phyloP scores from a whole-genome alignment of 176 grass and related monocot species.

The Zizania latifolia region DNA sequence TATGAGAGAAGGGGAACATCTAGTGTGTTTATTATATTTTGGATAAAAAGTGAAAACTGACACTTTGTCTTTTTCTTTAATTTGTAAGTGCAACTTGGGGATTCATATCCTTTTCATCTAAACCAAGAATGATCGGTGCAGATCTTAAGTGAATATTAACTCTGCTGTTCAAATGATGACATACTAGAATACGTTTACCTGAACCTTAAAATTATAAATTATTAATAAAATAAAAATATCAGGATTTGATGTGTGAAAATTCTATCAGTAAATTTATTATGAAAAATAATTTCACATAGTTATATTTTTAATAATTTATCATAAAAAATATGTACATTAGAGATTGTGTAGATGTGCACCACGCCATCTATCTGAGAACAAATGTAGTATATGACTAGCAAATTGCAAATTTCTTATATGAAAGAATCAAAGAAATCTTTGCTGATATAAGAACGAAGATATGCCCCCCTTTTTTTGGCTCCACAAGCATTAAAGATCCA shows the following conservation, averaged over 20 bases:
- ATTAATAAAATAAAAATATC: too few relatives aligned
- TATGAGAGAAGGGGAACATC: background rate
- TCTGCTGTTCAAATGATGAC: too few relatives aligned
- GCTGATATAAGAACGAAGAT: background rate
- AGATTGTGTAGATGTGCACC: too few relatives aligned
- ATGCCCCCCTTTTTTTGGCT: background rate
- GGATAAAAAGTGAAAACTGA: background rate
- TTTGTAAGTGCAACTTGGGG: background rate
- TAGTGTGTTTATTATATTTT: background rate
- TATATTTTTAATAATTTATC: too few relatives aligned
- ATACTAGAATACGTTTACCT: too few relatives aligned
- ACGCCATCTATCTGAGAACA: too few relatives aligned
- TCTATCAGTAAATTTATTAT: too few relatives aligned
- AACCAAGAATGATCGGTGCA: slow-evolving; percentile 2
- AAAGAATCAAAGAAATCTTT: slow-evolving; percentile 3
- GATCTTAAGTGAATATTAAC: background rate
- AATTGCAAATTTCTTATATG: background rate
- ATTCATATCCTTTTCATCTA: background rate
- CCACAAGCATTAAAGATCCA: background rate
- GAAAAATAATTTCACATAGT: too few relatives aligned
- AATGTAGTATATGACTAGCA: background rate
- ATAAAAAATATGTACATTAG: too few relatives aligned
- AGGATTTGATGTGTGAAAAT: too few relatives aligned
- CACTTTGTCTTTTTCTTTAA: background rate
- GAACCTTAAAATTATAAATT: too few relatives aligned